Conservation (phyloP, 768 basidiomycete species). For the Collybiopsis confluens region DNA sequence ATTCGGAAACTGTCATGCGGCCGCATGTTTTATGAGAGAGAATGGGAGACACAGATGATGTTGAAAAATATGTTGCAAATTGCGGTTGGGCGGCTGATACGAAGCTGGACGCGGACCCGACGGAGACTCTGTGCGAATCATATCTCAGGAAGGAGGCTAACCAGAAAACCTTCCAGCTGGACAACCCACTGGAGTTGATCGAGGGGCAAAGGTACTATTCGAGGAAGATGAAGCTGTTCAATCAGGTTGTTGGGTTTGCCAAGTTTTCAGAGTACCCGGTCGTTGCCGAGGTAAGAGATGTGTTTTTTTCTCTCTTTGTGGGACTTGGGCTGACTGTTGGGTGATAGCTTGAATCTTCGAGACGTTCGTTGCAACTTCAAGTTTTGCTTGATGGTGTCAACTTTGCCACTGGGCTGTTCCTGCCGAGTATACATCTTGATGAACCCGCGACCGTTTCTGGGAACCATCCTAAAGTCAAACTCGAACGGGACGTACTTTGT, state of each 20-base stretch:
- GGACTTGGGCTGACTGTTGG: not conserved
- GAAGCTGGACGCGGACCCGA: slow-evolving; percentile 73
- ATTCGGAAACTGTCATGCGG: slow-evolving; percentile 58
- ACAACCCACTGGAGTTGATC: slow-evolving; percentile 70
- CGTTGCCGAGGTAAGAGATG: slow-evolving; percentile 89
- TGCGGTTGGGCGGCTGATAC: slow-evolving; percentile 90
- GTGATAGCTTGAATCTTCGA: slow-evolving; percentile 45
- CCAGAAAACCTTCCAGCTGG: slow-evolving; percentile 53
- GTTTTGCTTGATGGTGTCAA: slow-evolving; percentile 88
- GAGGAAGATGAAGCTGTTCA: slow-evolving; percentile 74
- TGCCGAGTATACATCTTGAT: slow-evolving; percentile 85
- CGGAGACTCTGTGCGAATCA: slow-evolving; percentile 90
- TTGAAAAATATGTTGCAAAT: slow-evolving; percentile 85
- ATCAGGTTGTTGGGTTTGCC: slow-evolving; percentile 88
- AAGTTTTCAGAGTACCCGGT: slow-evolving; percentile 97
- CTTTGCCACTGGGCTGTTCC: slow-evolving; percentile 88
- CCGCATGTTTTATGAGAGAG: slow-evolving; percentile 70
- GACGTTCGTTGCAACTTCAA: slow-evolving; percentile 71
- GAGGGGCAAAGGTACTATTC: slow-evolving; percentile 71
- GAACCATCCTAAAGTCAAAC: slow-evolving; percentile 92
- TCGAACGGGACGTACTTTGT: slow-evolving; percentile 98
- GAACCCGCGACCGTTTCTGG: slow-evolving; percentile 71
- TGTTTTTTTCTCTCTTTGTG: too few relatives aligned
- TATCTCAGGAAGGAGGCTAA: slow-evolving; percentile 78
- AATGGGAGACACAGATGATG: slow-evolving; percentile 77